Evolutionary conservation across 306 rosid species (phyloP), one percentile per base, ranked within the genome.

Genomic region (Castanea mollissima): DNA sequence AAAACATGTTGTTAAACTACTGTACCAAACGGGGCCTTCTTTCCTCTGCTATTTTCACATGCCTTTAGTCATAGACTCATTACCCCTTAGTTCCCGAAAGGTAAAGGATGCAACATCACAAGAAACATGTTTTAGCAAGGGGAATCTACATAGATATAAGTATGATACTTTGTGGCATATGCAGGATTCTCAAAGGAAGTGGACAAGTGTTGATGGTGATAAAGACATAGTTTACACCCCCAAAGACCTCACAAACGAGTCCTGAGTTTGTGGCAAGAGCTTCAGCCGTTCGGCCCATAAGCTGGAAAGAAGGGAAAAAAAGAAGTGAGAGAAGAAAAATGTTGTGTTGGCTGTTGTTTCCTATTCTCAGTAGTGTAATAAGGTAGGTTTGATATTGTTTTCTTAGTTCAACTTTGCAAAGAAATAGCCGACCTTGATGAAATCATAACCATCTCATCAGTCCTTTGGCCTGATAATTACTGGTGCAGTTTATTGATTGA

Each of bases 181-280:
- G 86, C 91, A 95, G 99, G 99, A 89, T 95, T 84, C 94, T 95
- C 11, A 89, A 87, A 84, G 99, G 99, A 74, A 89, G 78, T 74
- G 98, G 99, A 78, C 98, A 95, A 74, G 84, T 90, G 98, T 95
- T 71, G 87, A 87, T 73, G 99, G 99, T 49, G 99, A 95, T 76
- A 91, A 85, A 85, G 86, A 78, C 49, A 23, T 93, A 38, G 86
- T 41, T 38, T 95, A 93, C 85, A 91, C 91, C 23, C 96, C 90
- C 83, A 91, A 63, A 88, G 89, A 90, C 76, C 89, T 95, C 77
- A 73, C 88, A 65, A 46, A 84, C 84, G 87, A 94, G 75, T 69
- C 82, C 72, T 80, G 46, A 76, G 20, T 63, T 49, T 23, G 10
- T 55, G 41, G 54, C 52, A 52, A 5, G 6, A 52, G 78, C 57